Conservation (phyloP, 1,284 basidiomycete species). For the Cryptococcus sp. region DNA sequence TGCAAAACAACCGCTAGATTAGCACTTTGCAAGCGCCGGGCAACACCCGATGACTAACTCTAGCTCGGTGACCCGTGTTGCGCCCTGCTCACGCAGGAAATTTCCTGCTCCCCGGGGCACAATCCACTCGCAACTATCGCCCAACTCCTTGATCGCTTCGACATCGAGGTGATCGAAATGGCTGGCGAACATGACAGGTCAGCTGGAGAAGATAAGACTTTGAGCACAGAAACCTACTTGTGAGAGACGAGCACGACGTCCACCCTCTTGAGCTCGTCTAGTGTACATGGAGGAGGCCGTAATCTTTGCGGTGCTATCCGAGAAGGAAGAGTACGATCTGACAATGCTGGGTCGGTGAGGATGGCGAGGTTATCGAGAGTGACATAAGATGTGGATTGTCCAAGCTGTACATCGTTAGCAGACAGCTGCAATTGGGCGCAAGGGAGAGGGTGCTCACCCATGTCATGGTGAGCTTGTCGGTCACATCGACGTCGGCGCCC, state of each 20-base stretch:
- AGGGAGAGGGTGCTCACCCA: slow-evolving; percentile 33
- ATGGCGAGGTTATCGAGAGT: slow-evolving; percentile 56
- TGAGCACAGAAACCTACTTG: slow-evolving; percentile 43
- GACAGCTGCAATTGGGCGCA: background rate
- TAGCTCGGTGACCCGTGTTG: slow-evolving; percentile 48
- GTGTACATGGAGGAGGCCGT: slow-evolving; percentile 52
- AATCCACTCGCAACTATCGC: slow-evolving; percentile 50
- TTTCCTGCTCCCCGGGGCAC: slow-evolving; percentile 46
- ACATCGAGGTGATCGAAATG: slow-evolving; percentile 53
- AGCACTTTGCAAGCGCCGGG: background rate
- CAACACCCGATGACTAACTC: slow-evolving; percentile 35
- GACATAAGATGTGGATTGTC: slow-evolving; percentile 55
- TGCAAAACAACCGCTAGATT: slow-evolving; percentile 9
- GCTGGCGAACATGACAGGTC: slow-evolving; percentile 20
- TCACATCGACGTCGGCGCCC: slow-evolving; percentile 40
- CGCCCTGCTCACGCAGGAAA: slow-evolving; percentile 43
- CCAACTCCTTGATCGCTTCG: slow-evolving; percentile 46
- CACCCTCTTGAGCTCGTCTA: slow-evolving; percentile 52
- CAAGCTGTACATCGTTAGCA: slow-evolving; percentile 38
- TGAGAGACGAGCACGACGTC: slow-evolving; percentile 56
- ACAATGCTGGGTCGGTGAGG: slow-evolving; percentile 58
- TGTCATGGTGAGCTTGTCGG: slow-evolving; percentile 47
- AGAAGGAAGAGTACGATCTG: slow-evolving; percentile 52
- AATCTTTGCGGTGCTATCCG: slow-evolving; percentile 52
- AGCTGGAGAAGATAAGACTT: background rate